Percentiles rank a stretch among this genome's conserved stretches.
phyloP scores from a whole-genome alignment of 1,284 basidiomycete species.

The Cryptococcus sp. region DNA sequence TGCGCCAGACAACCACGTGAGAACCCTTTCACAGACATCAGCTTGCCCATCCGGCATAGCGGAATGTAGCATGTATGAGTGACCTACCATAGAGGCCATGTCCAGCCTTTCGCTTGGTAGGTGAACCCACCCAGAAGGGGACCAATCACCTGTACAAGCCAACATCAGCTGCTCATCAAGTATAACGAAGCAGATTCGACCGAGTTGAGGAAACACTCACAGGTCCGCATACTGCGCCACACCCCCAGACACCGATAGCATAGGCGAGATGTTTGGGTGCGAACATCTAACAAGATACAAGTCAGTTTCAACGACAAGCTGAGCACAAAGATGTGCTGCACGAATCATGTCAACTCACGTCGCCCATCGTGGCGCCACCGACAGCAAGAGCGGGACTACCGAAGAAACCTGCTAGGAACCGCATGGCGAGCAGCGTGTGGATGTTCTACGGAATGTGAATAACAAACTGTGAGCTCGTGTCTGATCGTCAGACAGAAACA shows the following conservation, averaged over 20 bases:
- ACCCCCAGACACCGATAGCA: conserved; percentile 38
- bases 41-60: background rate
- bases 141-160: conserved; percentile 5
- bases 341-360: conserved; percentile 20
- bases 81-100: conserved; percentile 46
- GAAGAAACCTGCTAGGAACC: conserved; percentile 45
- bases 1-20: conserved; percentile 43
- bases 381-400: conserved; percentile 46
- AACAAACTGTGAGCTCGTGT: conserved; percentile 1
- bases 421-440: conserved; percentile 31
- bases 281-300: conserved; percentile 18
- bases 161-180: background rate
- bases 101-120: conserved; percentile 36
- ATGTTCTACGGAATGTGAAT: conserved; percentile 36
- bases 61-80: background rate
- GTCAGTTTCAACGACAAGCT: background rate
- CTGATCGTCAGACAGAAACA: conserved; percentile 15
- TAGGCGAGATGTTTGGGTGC: conserved; percentile 31
- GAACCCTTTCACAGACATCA: conserved; percentile 6
- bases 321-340: background rate
- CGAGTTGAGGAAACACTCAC: background rate
- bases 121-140: conserved; percentile 21
- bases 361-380: conserved; percentile 41
- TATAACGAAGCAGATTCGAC: no score
- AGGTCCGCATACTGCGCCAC: conserved; percentile 40